Percentiles rank a stretch among this genome's conserved stretches.
These are phyloP conservation scores for Acer yangbiense DNA, from an alignment of 345 rosid species.

Conservation along the genomic window DNA sequence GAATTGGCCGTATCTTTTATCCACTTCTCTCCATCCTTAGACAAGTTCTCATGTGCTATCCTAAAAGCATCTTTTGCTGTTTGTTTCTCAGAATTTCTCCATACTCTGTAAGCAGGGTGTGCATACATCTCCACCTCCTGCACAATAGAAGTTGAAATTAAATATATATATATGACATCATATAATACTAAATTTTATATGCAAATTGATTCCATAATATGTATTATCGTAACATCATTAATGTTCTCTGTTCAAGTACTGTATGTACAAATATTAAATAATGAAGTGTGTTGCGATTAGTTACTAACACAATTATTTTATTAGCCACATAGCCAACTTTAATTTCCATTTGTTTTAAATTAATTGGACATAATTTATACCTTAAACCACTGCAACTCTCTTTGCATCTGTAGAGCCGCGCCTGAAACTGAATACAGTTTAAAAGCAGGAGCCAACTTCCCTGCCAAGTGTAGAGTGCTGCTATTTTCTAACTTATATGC, in stretches of 20 bases:
- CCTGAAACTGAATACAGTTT: background rate
- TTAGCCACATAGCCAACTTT: no score
- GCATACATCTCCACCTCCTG: constrained; percentile 18
- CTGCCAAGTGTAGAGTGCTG: no score
- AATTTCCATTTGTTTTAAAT: no score
- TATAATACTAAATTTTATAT: no score
- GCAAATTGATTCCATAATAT: no score
- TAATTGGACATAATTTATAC: background rate
- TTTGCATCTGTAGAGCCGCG: background rate
- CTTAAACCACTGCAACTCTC: constrained; percentile 19
- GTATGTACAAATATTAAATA: no score
- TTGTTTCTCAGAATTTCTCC: background rate
- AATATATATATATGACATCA: no score
- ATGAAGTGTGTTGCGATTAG: no score
- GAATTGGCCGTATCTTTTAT: constrained; percentile 18
- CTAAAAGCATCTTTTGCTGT: constrained; percentile 15
- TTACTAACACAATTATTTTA: no score
- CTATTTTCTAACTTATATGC: no score
- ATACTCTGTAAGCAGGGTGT: background rate
- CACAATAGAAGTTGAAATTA: background rate
- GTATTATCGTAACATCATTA: no score
- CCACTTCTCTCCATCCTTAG: constrained; percentile 18
- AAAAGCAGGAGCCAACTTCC: background rate
- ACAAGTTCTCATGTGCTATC: background rate
- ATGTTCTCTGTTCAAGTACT: no score